phyloP scores from a whole-genome alignment of 2,329 filamentous ascomycete species.

The Aspergillus transmontanensis region DNA sequence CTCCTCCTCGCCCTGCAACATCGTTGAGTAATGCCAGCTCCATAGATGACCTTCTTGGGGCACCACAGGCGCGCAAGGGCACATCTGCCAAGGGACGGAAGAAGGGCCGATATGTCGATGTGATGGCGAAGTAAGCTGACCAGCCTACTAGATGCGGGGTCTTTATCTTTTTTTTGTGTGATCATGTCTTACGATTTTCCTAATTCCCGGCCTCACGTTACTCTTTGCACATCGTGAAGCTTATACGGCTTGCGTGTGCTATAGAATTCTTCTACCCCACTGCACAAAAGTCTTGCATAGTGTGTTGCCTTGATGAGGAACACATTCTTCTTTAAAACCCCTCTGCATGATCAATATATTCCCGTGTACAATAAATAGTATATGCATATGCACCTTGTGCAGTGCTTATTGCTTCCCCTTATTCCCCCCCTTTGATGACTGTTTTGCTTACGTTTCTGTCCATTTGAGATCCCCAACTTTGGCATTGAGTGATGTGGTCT shows the following conservation, averaged over 20 bases:
- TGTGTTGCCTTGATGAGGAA: constrained; percentile 7
- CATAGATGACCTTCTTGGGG: constrained; percentile 88
- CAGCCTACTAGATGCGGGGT: neutral
- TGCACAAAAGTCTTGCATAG: constrained; percentile 17
- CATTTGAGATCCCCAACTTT: constrained; percentile 2
- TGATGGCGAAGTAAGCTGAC: constrained; percentile 71
- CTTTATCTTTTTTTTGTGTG: constrained; percentile 25
- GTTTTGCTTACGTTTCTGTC: constrained; percentile 9
- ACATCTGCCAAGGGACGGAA: constrained; percentile 68
- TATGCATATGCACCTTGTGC: constrained; percentile 13
- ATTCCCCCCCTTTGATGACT: constrained; percentile 5
- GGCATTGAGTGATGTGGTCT: neutral
- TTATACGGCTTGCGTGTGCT: constrained; percentile 12
- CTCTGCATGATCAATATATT: constrained; percentile 10
- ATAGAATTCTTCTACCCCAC: constrained; percentile 6
- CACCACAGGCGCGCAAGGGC: constrained; percentile 69
- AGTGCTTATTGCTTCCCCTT: constrained; percentile 1
- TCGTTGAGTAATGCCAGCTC: constrained; percentile 90
- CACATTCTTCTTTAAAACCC: constrained; percentile 5
- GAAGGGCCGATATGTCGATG: constrained; percentile 91
- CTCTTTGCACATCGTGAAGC: constrained; percentile 10
- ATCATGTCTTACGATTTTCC: constrained; percentile 13
- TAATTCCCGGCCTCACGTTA: constrained; percentile 1
- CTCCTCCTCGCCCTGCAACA: constrained; percentile 71
- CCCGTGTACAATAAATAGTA: constrained; percentile 12